Evolutionary conservation across 257 asterid species (phyloP), one percentile per base, ranked within the genome.

Genomic region (Solanum chilense): DNA sequence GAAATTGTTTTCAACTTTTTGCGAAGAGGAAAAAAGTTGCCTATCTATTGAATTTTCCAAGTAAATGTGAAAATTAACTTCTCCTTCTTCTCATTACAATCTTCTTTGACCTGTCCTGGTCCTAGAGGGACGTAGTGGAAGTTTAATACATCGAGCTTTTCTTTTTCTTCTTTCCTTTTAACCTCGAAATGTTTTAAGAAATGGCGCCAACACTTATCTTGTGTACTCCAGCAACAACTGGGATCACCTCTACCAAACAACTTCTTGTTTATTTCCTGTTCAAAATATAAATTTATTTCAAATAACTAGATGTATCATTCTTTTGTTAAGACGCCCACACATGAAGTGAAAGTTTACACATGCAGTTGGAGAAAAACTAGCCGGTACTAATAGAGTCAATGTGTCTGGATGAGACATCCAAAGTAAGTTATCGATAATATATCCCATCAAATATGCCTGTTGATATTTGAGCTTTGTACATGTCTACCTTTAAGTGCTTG

Each of bases 91-190:
- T 13, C 20, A 56, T 56, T n/a, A 18, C 64, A 7, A 13, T 12
- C 74, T 27, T 27, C 20, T 27, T 27, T 27, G 29, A 27, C 20
- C 37, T 0, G 0, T 31, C 11, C 10, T 0, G 0, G 0, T 31
- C 11, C 10, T 0, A 20, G 37, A 66, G 0, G 37, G 35, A 15
- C 11, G 13, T 27, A 27, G 35, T 1, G 2, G 0, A 15, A 66
- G 3, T 20, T 66, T 25, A 12, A 33, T 3, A 0, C 71, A 64
- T 25, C 2, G 1, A 3, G 5, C 16, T 64, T 27, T 25, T 27
- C 15, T 64, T 12, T 64, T 64, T n/a, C 70, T 64, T 64, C 35
- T 29, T 14, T 13, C 33, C 39, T 39, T 31, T 16, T 71, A 33
- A 71, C 4, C 78, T 31, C 25, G 4, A 71, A 71, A 15, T 71